These are phyloP conservation scores for Eucalyptus decipiens DNA, from an alignment of 345 rosid genomes.

Conservation along the genomic window DNA sequence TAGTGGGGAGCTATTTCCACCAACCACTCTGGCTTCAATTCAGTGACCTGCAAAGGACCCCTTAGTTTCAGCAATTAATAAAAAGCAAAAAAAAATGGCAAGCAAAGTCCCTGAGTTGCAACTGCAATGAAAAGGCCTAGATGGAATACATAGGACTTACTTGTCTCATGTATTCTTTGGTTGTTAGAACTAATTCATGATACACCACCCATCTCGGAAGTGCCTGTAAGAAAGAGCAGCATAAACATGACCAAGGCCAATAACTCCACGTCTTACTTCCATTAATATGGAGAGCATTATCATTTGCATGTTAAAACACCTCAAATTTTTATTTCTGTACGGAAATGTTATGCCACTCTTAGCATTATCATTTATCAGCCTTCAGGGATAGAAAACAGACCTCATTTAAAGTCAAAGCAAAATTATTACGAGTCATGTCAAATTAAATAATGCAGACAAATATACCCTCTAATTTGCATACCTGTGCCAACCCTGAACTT, in stretches of 20 bases:
- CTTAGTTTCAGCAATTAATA: not conserved
- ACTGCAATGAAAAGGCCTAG: not conserved
- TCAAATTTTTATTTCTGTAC: not conserved
- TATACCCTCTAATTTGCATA: not conserved
- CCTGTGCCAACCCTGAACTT: conserved; percentile 92
- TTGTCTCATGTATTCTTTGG: conserved; percentile 93
- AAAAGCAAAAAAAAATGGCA: not conserved
- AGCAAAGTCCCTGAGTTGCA: not conserved
- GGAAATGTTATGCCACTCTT: not conserved
- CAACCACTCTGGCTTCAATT: conserved; percentile 97
- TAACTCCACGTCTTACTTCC: not conserved
- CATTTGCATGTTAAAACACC: not conserved
- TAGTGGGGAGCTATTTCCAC: conserved; percentile 95
- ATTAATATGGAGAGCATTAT: not conserved
- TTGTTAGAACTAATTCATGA: conserved; percentile 85
- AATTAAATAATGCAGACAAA: not conserved
- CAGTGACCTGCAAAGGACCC: conserved; percentile 60
- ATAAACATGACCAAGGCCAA: not conserved
- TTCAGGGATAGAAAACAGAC: not conserved
- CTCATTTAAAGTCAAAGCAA: not conserved
- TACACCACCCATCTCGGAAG: conserved; percentile 94
- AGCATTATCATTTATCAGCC: not conserved
- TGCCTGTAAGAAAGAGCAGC: conserved; percentile 22
- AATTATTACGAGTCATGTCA: not conserved
- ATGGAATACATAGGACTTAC: conserved; percentile 8